These are phyloP conservation scores for Penicillium sp. DNA, from an alignment of 2,329 filamentous ascomycete genomes.

Conservation along the genomic window DNA sequence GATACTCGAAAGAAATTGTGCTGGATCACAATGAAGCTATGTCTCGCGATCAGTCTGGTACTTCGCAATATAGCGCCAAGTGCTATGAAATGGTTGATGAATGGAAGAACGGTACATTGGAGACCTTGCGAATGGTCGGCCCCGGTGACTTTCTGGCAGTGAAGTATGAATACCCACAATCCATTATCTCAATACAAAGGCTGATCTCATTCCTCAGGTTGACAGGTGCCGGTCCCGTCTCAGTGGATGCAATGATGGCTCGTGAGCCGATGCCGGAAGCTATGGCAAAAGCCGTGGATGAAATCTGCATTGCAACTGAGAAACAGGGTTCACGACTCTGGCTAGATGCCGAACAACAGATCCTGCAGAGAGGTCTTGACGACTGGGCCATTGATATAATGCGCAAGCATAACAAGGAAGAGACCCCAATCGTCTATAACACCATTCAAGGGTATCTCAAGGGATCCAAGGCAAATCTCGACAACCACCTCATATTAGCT, in stretches of 20 bases:
- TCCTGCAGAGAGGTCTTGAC: conserved; percentile 47
- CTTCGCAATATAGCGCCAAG: conserved; percentile 14
- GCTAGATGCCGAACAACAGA: conserved; percentile 52
- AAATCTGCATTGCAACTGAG: conserved; percentile 38
- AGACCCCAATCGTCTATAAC: conserved; percentile 39
- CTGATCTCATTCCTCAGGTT: conserved; percentile 10
- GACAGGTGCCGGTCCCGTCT: conserved; percentile 23
- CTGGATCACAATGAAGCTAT: conserved; percentile 52
- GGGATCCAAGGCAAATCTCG: conserved; percentile 39
- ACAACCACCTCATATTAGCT: conserved; percentile 41
- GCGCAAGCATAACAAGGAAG: conserved; percentile 43
- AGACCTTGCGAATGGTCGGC: conserved; percentile 23
- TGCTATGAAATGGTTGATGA: conserved; percentile 21
- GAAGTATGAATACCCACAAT: conserved; percentile 11
- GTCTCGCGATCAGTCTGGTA: conserved; percentile 10
- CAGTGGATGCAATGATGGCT: conserved; percentile 19
- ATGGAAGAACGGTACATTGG: conserved; percentile 24
- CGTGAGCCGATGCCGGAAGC: conserved; percentile 17
- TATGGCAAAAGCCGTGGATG: conserved; percentile 36
- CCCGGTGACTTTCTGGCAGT: conserved; percentile 23
- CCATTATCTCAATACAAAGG: too few relatives aligned
- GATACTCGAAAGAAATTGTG: conserved; percentile 81
- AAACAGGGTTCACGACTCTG: conserved; percentile 42
- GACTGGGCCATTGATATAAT: conserved; percentile 50
- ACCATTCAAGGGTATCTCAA: conserved; percentile 52